Percentiles rank a stretch among this genome's conserved stretches.
These are phyloP conservation scores for Fusarium succisae DNA, from an alignment of 2,329 filamentous ascomycete species.

Conservation along the genomic window DNA sequence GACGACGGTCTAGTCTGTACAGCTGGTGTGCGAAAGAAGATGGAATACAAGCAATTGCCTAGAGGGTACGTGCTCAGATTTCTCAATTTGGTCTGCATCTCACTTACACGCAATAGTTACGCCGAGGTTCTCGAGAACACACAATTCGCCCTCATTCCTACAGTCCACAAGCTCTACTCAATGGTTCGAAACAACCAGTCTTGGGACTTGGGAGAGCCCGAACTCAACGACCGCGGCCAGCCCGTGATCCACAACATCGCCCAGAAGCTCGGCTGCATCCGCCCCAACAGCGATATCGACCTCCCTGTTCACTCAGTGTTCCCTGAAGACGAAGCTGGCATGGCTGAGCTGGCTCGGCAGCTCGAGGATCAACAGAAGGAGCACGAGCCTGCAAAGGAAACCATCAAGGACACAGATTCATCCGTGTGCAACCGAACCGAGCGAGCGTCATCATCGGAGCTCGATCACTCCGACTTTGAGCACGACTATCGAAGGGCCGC, in stretches of 20 bases:
- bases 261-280: conserved; percentile 70
- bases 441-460: conserved; percentile 63
- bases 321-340: conserved; percentile 68
- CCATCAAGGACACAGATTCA: conserved; percentile 39
- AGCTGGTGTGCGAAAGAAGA: conserved; percentile 71
- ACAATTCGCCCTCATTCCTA: conserved; percentile 70
- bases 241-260: conserved; percentile 74
- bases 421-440: conserved; percentile 49
- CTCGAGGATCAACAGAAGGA: conserved; percentile 58
- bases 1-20: conserved; percentile 72
- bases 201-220: conserved; percentile 71
- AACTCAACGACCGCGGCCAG: conserved; percentile 69
- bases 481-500: conserved; percentile 62
- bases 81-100: neutral
- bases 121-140: conserved; percentile 73
- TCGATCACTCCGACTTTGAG: conserved; percentile 65
- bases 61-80: conserved; percentile 59
- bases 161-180: conserved; percentile 71
- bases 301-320: conserved; percentile 67
- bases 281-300: conserved; percentile 69
- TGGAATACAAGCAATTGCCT: conserved; percentile 73
- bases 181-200: conserved; percentile 68
- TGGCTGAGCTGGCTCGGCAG: conserved; percentile 65
- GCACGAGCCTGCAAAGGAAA: conserved; percentile 47
- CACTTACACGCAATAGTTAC: conserved; percentile 56